These are phyloP conservation scores for Daldinia sp. DNA, from an alignment of 2,329 filamentous ascomycete genomes.

Conservation along the genomic window DNA sequence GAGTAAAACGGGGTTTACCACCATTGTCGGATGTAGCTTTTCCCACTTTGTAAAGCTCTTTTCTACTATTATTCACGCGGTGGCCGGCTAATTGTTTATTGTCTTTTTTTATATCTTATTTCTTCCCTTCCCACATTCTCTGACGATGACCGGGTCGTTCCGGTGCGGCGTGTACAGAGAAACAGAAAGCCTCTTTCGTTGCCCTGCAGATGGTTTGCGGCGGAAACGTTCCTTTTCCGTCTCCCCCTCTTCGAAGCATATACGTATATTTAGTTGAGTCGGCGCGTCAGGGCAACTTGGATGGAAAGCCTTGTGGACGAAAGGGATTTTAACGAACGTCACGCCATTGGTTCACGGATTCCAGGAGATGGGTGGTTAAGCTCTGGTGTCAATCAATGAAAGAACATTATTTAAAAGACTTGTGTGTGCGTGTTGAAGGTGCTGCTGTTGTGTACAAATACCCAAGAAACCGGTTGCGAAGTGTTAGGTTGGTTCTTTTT, in stretches of 20 bases:
- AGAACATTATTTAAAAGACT: constrained; percentile 31
- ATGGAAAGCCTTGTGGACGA: constrained; percentile 35
- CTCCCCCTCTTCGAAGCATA: constrained; percentile 21
- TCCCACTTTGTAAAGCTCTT: constrained; percentile 34
- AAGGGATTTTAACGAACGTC: constrained; percentile 43
- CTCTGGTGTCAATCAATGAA: constrained; percentile 41
- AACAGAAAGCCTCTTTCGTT: constrained; percentile 6
- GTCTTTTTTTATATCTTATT: constrained; percentile 38
- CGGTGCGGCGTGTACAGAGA: constrained; percentile 13
- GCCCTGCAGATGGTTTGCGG: constrained; percentile 8
- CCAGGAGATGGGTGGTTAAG: constrained; percentile 39
- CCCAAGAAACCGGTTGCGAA: not conserved
- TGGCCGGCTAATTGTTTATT: constrained; percentile 43
- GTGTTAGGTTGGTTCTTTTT: too few species aligned
- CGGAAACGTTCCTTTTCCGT: constrained; percentile 7
- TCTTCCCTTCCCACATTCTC: constrained; percentile 40
- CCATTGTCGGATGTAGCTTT: constrained; percentile 38
- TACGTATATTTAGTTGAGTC: constrained; percentile 32
- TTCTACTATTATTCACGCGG: constrained; percentile 43
- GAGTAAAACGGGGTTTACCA: constrained; percentile 39
- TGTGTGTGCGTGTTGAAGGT: not conserved
- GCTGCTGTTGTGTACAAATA: not conserved
- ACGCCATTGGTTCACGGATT: constrained; percentile 44
- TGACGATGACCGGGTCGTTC: not conserved
- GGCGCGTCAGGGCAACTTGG: constrained; percentile 25